Evolutionary conservation across 768 basidiomycete species (phyloP), one percentile per base, ranked within the genome.

Genomic region (Mycena galopus): DNA sequence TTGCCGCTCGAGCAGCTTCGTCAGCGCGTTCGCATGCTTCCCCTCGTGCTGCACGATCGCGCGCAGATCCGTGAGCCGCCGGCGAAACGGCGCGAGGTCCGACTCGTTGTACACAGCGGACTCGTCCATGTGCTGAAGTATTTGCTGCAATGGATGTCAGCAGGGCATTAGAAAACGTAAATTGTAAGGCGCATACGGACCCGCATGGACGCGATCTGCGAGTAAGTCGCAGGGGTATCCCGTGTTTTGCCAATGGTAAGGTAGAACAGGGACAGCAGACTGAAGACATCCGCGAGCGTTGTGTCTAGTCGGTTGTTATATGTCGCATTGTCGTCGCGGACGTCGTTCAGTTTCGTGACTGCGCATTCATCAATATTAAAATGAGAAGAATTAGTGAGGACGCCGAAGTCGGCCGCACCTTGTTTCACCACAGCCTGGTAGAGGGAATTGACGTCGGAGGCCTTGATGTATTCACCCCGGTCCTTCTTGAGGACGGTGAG

Each of bases 221-320:
- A 96, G 82, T 98, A 99, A 0, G 94, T 96, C 29, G 97, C 97
- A 0, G 97, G 97, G 12, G 93, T 93, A 81, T 98, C 97, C 75
- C 92, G 91, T 47, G 95, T 96, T 85, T 96, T 97, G 51, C 98
- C 98, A 73, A 99, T 96, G 42, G 97, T 98, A 77, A 99, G 91
- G 86, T 96, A 99, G 88, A 98, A 98, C 75, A 99, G 89, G 17
- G 96, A 97, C 53, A 99, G 89, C 59, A 99, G 88, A 78, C 90
- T 93, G 85, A 99, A 99, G 42, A 99, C 97, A 83, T 99, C 98
- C 32, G 95, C 92, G 56, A 99, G 91, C 5, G 96, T 94, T 8
- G 96, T 97, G 84, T 99, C 98, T 55, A 99, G 88, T 61, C 98
- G 88, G 82, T 99, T 99, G 78, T 92, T 94, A 83, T 91, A 90